Evolutionary conservation across 129 eudicot species (phyloP).

Genomic region (Smallanthus sonchifolius): DNA sequence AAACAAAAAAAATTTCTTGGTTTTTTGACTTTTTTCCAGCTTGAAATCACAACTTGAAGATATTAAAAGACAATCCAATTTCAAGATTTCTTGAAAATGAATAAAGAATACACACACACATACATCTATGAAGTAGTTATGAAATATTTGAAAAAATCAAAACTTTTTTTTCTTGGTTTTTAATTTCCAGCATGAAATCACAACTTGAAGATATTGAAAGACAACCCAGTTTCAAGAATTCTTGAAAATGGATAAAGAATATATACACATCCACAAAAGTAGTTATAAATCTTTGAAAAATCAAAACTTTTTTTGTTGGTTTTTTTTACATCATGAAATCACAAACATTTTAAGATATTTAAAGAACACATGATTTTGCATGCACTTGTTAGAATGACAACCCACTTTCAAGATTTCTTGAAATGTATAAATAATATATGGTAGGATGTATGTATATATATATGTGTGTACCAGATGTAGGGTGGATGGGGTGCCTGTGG

Average conservation of each 20-base stretch:
- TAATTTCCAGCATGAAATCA: background rate
- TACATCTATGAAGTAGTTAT: too few relatives aligned
- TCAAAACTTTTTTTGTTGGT: background rate
- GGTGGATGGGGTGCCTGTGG: slow-evolving; percentile 44
- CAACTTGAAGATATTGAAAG: background rate
- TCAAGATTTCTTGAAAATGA: slow-evolving; percentile 3
- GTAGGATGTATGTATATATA: background rate
- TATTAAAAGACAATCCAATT: background rate
- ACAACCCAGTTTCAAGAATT: background rate
- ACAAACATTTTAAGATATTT: background rate
- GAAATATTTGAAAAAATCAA: too few relatives aligned
- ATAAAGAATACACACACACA: background rate
- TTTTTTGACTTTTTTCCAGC: too few relatives aligned
- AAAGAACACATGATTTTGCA: slow-evolving; percentile 14
- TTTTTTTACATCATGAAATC: too few relatives aligned
- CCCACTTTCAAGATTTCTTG: slow-evolving; percentile 1
- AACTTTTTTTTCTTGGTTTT: background rate
- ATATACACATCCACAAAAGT: background rate
- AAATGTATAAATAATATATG: background rate
- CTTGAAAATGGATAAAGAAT: background rate
- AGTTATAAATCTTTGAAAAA: background rate
- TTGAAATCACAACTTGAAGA: background rate
- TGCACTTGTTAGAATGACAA: slow-evolving; percentile 2
- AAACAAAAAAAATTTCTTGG: too few relatives aligned
- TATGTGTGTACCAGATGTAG: slow-evolving; percentile 39